phyloP scores from a whole-genome alignment of 2,329 filamentous ascomycete species.

The Ceratocystis papillata region DNA sequence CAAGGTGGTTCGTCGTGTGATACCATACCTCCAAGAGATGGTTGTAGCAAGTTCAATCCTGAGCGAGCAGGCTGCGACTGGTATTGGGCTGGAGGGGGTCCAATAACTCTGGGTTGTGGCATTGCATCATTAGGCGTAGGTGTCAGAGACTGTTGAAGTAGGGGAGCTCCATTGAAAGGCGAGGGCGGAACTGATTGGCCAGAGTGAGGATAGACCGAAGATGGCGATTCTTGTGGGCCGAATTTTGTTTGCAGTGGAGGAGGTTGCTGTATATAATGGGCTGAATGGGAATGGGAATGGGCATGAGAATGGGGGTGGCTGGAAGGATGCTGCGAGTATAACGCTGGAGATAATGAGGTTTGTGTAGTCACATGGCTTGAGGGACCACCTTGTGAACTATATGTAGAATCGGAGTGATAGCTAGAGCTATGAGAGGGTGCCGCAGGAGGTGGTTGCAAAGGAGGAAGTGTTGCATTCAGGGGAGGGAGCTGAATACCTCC shows the following conservation, averaged over 20 bases:
- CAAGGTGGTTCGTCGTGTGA: constrained; percentile 16
- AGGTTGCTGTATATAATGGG: constrained; percentile 16
- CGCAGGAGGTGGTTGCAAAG: constrained; percentile 21
- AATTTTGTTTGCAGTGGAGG: constrained; percentile 19
- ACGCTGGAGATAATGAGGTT: neutral
- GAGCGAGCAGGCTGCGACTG: constrained; percentile 18
- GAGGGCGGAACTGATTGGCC: constrained; percentile 13
- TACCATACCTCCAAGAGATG: constrained; percentile 6
- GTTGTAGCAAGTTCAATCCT: constrained; percentile 17
- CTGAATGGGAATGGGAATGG: constrained; percentile 3
- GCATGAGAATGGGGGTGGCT: constrained; percentile 11
- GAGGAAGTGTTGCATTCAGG: neutral
- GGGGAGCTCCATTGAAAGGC: neutral
- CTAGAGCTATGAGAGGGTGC: constrained; percentile 17
- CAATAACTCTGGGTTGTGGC: constrained; percentile 1
- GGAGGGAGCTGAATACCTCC: constrained; percentile 15
- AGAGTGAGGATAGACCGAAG: neutral
- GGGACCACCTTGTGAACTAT: constrained; percentile 1
- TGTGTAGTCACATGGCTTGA: neutral
- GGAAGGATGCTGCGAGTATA: neutral
- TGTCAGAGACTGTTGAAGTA: constrained; percentile 1
- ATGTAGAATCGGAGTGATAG: constrained; percentile 20
- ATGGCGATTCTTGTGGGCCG: neutral
- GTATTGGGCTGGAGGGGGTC: constrained; percentile 7
- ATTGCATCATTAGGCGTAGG: constrained; percentile 7